Evolutionary conservation across 2,329 filamentous ascomycete genomes (phyloP).

Genomic region (Fonsecaea pugnacius): DNA sequence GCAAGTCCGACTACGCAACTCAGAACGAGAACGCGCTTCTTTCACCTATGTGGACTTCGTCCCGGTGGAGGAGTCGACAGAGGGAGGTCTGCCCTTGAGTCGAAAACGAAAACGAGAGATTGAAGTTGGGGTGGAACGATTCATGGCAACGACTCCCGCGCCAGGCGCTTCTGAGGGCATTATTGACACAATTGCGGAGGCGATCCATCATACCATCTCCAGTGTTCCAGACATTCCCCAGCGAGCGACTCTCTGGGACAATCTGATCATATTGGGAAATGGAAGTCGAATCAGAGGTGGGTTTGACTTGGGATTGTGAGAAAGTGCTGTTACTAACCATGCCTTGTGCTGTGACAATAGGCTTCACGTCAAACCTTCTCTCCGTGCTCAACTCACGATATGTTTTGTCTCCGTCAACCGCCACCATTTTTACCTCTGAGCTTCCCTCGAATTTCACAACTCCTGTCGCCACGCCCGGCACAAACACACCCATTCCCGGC

Average conservation of each 20-base stretch:
- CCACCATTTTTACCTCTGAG: slow-evolving; percentile 96
- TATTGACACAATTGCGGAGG: slow-evolving; percentile 80
- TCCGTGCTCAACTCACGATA: slow-evolving; percentile 79
- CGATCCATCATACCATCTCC: slow-evolving; percentile 81
- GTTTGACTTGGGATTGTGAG: slow-evolving; percentile 19
- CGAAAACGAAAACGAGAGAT: slow-evolving; percentile 58
- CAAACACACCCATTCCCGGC: slow-evolving; percentile 72
- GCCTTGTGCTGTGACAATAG: slow-evolving; percentile 56
- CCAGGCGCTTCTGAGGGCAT: slow-evolving; percentile 61
- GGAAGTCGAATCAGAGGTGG: slow-evolving; percentile 69
- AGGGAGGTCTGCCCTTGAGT: slow-evolving; percentile 56
- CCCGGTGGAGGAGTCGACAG: slow-evolving; percentile 57
- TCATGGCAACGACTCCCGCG: slow-evolving; percentile 58
- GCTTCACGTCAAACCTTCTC: slow-evolving; percentile 87
- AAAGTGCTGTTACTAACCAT: slow-evolving; percentile 40
- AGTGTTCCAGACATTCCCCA: slow-evolving; percentile 82
- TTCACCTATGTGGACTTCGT: slow-evolving; percentile 67
- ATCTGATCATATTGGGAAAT: slow-evolving; percentile 87
- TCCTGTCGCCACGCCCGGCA: slow-evolving; percentile 84
- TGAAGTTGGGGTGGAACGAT: slow-evolving; percentile 66
- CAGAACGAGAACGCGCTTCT: slow-evolving; percentile 61
- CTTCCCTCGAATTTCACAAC: slow-evolving; percentile 92
- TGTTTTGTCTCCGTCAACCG: slow-evolving; percentile 86
- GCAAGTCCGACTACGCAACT: slow-evolving; percentile 60
- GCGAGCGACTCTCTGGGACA: slow-evolving; percentile 87